A percentile compares a stretch with the other conserved stretches of the same genome.
These are phyloP conservation scores for Chaetomium globosum DNA, from an alignment of 2,329 filamentous ascomycete genomes.

Conservation along the genomic window DNA sequence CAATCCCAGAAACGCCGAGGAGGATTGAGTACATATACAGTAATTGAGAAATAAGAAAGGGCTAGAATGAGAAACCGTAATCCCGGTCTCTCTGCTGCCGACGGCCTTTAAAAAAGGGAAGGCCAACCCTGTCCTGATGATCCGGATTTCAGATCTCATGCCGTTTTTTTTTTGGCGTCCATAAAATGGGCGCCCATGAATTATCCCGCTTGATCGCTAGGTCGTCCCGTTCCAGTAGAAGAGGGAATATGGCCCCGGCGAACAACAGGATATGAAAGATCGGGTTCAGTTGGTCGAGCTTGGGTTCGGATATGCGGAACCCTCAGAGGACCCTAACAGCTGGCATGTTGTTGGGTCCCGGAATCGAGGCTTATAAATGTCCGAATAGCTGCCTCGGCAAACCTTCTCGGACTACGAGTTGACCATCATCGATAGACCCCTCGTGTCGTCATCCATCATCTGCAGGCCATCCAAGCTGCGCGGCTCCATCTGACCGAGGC, in stretches of 20 bases:
- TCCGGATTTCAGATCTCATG: neutral
- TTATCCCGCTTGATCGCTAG: neutral
- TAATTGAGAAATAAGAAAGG: neutral
- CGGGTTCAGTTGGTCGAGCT: neutral
- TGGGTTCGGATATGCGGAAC: neutral
- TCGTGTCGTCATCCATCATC: slow-evolving; percentile 39
- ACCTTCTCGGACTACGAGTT: slow-evolving; percentile 28
- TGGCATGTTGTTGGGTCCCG: neutral
- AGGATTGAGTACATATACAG: slow-evolving; percentile 22
- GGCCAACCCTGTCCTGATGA: neutral
- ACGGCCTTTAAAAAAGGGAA: neutral
- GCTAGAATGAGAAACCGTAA: neutral
- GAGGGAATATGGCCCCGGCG: neutral
- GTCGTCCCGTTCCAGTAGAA: neutral
- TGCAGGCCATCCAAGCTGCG: slow-evolving; percentile 35
- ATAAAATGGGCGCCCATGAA: neutral
- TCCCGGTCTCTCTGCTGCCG: neutral
- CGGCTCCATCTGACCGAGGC: slow-evolving; percentile 38
- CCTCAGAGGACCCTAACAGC: neutral
- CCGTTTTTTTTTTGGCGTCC: neutral
- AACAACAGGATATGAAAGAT: neutral
- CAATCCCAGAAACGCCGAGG: slow-evolving; percentile 18
- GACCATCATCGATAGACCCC: slow-evolving; percentile 36
- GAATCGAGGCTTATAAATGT: neutral
- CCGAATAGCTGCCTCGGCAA: neutral